phyloP scores from a whole-genome alignment of 2,329 filamentous ascomycete genomes.

The Pochonia chlamydosporia region DNA sequence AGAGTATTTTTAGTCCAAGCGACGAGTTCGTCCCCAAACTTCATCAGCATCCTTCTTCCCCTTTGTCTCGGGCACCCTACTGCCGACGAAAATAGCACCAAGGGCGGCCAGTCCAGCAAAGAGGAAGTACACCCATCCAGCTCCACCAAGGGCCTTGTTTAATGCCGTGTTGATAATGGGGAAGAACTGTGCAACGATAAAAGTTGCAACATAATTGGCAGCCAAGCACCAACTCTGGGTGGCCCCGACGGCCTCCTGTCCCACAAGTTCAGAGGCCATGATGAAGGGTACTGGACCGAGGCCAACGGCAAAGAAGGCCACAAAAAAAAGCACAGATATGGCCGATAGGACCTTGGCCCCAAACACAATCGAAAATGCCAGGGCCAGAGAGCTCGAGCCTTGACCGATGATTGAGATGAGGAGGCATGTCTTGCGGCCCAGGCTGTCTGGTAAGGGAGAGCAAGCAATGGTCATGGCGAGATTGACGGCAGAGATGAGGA shows the following conservation, averaged over 20 bases:
- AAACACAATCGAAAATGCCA: slow-evolving; percentile 76
- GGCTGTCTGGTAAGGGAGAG: slow-evolving; percentile 77
- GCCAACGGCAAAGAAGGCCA: slow-evolving; percentile 83
- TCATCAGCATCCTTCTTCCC: slow-evolving; percentile 80
- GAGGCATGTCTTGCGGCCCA: slow-evolving; percentile 82
- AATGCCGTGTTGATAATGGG: slow-evolving; percentile 75
- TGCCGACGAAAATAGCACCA: slow-evolving; percentile 66
- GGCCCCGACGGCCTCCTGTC: slow-evolving; percentile 82
- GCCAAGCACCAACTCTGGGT: slow-evolving; percentile 84
- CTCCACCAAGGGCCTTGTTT: slow-evolving; percentile 56
- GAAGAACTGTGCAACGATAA: slow-evolving; percentile 91
- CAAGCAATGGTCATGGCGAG: slow-evolving; percentile 75
- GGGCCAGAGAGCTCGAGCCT: slow-evolving; percentile 67
- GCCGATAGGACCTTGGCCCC: slow-evolving; percentile 71
- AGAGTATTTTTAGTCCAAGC: slow-evolving; percentile 36
- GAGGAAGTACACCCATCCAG: slow-evolving; percentile 86
- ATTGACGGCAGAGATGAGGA: slow-evolving; percentile 82
- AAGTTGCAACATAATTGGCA: slow-evolving; percentile 86
- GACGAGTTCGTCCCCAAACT: slow-evolving; percentile 72
- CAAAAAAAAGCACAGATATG: slow-evolving; percentile 76
- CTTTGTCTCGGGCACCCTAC: slow-evolving; percentile 79
- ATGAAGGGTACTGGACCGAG: slow-evolving; percentile 94
- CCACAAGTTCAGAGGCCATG: slow-evolving; percentile 83
- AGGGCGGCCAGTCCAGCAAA: slow-evolving; percentile 70
- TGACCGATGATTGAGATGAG: slow-evolving; percentile 80